Conservation (phyloP, 225 moss, liverwort and hornwort species). For the Pseudoscleropodium purum region DNA sequence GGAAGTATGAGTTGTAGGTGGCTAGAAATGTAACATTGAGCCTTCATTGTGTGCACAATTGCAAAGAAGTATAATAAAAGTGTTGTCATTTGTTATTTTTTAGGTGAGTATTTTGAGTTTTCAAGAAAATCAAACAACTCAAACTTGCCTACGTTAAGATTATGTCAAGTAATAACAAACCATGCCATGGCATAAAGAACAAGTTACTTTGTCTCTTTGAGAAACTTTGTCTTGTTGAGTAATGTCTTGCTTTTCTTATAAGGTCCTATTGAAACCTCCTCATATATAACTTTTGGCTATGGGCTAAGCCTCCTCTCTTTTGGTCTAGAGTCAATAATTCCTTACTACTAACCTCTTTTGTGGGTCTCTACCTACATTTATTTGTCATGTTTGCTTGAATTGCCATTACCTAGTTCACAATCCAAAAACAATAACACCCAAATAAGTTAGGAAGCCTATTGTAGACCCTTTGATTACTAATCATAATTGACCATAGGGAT, state of each 20-base stretch:
- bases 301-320: background rate
- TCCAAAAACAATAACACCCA: background rate
- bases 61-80: background rate
- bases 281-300: background rate
- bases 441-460: background rate
- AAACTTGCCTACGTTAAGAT: background rate
- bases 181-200: background rate
- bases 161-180: background rate
- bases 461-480: fast-evolving
- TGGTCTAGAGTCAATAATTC: fast-evolving
- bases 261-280: background rate
- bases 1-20: background rate
- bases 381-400: background rate
- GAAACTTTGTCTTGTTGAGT: background rate
- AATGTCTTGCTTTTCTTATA: background rate
- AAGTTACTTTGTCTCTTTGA: background rate
- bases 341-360: background rate
- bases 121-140: background rate
- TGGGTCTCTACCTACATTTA: fast-evolving
- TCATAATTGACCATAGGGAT: background rate
- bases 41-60: background rate
- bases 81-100: background rate
- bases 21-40: fast-evolving
- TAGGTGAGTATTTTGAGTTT: background rate
- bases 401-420: background rate